Base-by-base conservation (phyloP, 2,329 filamentous ascomycete species). In the Trichoderma endophyticum region DNA sequence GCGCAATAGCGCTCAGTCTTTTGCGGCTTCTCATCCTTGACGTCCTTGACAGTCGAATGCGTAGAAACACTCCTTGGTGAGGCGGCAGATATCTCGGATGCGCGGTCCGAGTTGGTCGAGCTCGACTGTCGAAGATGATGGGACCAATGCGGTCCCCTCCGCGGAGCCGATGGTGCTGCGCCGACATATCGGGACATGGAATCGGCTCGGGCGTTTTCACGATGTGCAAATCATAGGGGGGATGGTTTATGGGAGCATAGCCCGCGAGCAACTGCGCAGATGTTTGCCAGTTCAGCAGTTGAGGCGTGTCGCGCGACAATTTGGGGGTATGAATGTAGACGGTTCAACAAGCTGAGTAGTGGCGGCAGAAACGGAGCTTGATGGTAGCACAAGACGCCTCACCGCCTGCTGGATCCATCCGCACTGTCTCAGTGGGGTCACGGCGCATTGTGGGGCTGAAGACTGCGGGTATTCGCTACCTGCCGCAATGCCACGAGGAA, bases 61-160 rank as follows among this genome's bases (percentile, higher is more conserved):
- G 85, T 86, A 30, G 86, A 88, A 18, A 80, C 77, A 68, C 85
- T 87, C 71, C 85, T 84, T 3, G 85, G 84, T 4, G 86, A 88
- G 32, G 79, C 80, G 5, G 83, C 81, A 11, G 81, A 80, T 28
- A 84, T 83, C 66, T 79, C 73, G 57, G 78, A 79, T 71, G 80
- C 76, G 74, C 82, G 82, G 73, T 89, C 86, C 75, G 83, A 77
- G 78, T 83, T 85, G 34, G 82, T 81, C 64, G 79, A 83, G 79
- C 85, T 87, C 77, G 85, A 81, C 74, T 89, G 86, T 57, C 86
- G 85, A 64, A 88, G 82, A 75, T 88, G 87, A 64, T 88, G 87
- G 64, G 85, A 82, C 86, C 86, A 87, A 74, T 84, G 85, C 71
- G 83, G 81, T 54, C 81, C 81, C 78, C 81, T 86, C 74, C 85